A percentile compares a stretch with the other conserved stretches of the same genome.
phyloP scores from a whole-genome alignment of 2,329 filamentous ascomycete species.

The Penicillium palitans region DNA sequence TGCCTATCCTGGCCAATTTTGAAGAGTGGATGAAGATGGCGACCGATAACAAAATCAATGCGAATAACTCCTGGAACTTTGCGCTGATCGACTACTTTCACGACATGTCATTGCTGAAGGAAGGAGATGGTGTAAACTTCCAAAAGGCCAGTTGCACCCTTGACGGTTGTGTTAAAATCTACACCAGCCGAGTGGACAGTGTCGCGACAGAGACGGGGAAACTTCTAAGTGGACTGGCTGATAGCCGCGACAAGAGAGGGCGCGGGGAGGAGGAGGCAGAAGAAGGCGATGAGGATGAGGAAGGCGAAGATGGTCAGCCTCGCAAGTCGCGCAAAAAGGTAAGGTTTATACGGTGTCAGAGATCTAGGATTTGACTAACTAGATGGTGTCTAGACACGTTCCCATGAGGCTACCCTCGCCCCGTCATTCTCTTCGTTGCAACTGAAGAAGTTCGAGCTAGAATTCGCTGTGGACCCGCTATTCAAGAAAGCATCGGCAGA shows the following conservation, averaged over 20 bases:
- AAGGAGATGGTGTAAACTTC: conserved; percentile 96
- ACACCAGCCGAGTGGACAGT: conserved; percentile 96
- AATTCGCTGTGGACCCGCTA: conserved; percentile 94
- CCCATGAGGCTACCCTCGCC: conserved; percentile 89
- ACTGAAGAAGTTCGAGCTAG: conserved; percentile 95
- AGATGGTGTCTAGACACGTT: conserved; percentile 56
- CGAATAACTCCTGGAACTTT: conserved; percentile 98
- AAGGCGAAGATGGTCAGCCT: conserved; percentile 52
- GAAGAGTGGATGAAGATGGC: conserved; percentile 99
- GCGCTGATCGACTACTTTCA: conserved; percentile 99
- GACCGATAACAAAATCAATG: conserved; percentile 98
- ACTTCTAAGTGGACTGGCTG: conserved; percentile 86
- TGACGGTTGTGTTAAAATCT: conserved; percentile 98
- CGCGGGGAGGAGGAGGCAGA: conserved; percentile 63
- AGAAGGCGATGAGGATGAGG: conserved; percentile 64
- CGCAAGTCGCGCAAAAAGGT: conserved; percentile 71
- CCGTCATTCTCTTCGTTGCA: conserved; percentile 84
- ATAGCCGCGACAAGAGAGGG: conserved; percentile 67
- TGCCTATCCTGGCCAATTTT: conserved; percentile 94
- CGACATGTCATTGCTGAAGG: conserved; percentile 95
- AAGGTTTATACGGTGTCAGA: conserved; percentile 10
- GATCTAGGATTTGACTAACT: conserved; percentile 19
- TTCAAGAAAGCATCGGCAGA: conserved; percentile 99
- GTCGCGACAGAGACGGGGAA: conserved; percentile 97
- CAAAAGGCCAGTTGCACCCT: conserved; percentile 97